Conservation (phyloP, 148 eudicot species). For the Persicaria maculosa region DNA sequence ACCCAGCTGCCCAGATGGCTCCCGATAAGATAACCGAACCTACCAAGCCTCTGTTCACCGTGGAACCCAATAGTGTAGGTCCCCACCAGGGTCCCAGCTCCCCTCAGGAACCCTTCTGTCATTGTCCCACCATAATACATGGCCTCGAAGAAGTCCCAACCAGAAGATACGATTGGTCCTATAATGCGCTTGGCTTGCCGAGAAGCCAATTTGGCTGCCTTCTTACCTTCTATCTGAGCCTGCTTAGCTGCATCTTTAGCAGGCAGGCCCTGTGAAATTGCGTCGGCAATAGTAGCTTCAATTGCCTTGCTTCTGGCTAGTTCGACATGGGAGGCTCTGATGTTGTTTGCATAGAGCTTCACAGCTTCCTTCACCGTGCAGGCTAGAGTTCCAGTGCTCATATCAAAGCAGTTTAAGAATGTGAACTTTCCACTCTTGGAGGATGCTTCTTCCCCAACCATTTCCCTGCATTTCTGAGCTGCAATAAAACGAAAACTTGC, state of each 20-base stretch:
- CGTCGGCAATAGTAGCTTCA: constrained; percentile 41
- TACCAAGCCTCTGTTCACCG: constrained; percentile 70
- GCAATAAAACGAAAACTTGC: constrained; percentile 8
- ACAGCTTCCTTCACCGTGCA: constrained; percentile 65
- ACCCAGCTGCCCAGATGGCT: constrained; percentile 88
- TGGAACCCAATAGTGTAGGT: constrained; percentile 51
- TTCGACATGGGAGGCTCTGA: constrained; percentile 62
- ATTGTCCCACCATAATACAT: constrained; percentile 61
- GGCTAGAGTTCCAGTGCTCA: constrained; percentile 62
- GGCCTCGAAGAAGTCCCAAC: constrained; percentile 90
- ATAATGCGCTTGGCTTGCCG: constrained; percentile 52
- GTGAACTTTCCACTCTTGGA: constrained; percentile 76
- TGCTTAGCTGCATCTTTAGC: constrained; percentile 50
- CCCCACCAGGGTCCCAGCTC: constrained; percentile 65
- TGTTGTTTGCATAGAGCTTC: constrained; percentile 58
- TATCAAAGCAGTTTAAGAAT: constrained; percentile 63
- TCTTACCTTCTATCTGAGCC: constrained; percentile 60
- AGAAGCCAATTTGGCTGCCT: constrained; percentile 68
- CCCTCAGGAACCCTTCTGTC: constrained; percentile 69
- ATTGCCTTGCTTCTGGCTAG: constrained; percentile 46
- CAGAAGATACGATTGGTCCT: constrained; percentile 69
- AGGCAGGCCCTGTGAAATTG: constrained; percentile 47
- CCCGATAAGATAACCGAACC: constrained; percentile 77
- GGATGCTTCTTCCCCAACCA: constrained; percentile 59
- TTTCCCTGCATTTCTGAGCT: constrained; percentile 84